Evolutionary conservation across 208 protist genomes (phyloP).

Genomic region (Leishmania martiniquensis): DNA sequence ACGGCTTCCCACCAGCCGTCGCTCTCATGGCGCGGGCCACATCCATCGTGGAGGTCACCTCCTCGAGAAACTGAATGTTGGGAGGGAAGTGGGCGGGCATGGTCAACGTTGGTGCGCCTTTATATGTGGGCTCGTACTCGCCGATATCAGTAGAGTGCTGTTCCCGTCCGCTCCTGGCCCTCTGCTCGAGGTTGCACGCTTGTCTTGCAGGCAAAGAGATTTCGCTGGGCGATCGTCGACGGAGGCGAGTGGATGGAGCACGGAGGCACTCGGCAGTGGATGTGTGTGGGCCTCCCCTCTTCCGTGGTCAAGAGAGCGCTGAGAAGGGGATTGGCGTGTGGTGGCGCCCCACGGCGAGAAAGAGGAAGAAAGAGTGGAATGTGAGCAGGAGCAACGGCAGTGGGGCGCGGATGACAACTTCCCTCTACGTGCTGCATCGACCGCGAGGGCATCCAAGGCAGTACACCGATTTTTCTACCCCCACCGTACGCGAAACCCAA

Average conservation of each 20-base stretch:
- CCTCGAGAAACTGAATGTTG: slow-evolving; percentile 49
- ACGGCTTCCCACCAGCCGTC: slow-evolving; percentile 27
- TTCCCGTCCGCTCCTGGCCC: not conserved
- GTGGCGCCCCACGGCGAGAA: not conserved
- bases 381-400: too few species aligned
- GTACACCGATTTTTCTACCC: not conserved
- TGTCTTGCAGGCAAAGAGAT: not conserved
- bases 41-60: slow-evolving; percentile 71
- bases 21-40: slow-evolving; percentile 43
- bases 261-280: not conserved
- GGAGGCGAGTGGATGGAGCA: not conserved
- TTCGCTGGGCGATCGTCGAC: not conserved
- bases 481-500: too few species aligned
- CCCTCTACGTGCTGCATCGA: not conserved
- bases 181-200: not conserved
- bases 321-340: not conserved
- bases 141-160: not conserved
- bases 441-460: not conserved
- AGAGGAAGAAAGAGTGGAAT: not conserved
- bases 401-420: too few species aligned
- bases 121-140: not conserved
- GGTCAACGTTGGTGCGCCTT: not conserved
- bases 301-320: not conserved
- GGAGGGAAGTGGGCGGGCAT: slow-evolving; percentile 15
- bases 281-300: not conserved